Evolutionary conservation across 805 yeast genomes (phyloP).

Genomic region (Lipomyces lipofer): DNA sequence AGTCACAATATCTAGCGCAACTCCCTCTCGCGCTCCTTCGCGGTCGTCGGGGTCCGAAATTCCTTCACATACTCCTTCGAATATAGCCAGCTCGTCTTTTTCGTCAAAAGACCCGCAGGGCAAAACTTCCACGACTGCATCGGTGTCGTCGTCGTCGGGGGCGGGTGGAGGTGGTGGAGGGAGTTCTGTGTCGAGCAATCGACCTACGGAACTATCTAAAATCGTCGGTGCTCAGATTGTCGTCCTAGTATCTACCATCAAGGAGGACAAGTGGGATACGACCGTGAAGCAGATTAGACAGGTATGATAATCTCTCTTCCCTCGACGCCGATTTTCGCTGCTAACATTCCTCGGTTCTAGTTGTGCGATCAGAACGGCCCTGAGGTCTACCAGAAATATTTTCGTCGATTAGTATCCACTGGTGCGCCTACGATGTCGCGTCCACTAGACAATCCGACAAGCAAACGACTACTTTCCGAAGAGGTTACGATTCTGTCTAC

Average conservation of each 20-base stretch:
- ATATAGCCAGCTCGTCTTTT: conserved; percentile 2
- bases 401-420: conserved; percentile 38
- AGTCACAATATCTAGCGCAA: conserved; percentile 11
- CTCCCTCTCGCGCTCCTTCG: conserved; percentile 8
- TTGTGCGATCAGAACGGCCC: conserved; percentile 45
- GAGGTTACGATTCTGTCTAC: conserved; percentile 19
- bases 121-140: conserved; percentile 6
- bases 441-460: conserved; percentile 36
- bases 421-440: conserved; percentile 19
- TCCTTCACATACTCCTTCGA: conserved; percentile 6
- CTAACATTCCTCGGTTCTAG: conserved; percentile 7
- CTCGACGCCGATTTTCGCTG: background rate
- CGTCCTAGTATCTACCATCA: conserved; percentile 50
- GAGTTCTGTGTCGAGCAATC: conserved; percentile 13
- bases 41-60: conserved; percentile 4
- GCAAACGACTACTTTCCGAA: conserved; percentile 28
- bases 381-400: conserved; percentile 41
- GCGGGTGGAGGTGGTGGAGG: conserved; percentile 23
- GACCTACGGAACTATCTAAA: conserved; percentile 32
- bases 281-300: conserved; percentile 50
- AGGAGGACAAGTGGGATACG: conserved; percentile 44
- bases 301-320: conserved; percentile 21
- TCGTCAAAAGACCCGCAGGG: conserved; percentile 12
- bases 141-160: conserved; percentile 16
- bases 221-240: conserved; percentile 56